These are phyloP conservation scores for Epichloe sylvatica DNA, from an alignment of 2,329 filamentous ascomycete genomes.

Conservation along the genomic window DNA sequence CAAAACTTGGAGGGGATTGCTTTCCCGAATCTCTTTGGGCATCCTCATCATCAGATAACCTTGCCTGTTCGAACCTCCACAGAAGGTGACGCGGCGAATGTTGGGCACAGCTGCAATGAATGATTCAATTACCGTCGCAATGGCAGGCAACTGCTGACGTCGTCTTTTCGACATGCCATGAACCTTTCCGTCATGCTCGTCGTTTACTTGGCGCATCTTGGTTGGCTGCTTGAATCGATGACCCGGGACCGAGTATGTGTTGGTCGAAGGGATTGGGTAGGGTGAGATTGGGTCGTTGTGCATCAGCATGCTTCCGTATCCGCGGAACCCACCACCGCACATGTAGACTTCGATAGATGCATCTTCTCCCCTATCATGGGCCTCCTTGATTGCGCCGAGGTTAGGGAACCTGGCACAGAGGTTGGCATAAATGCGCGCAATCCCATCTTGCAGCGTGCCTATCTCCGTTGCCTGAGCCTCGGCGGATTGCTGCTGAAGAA, in stretches of 20 bases:
- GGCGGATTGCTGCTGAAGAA: conserved; percentile 28
- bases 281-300: conserved; percentile 56
- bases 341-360: conserved; percentile 59
- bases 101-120: conserved; percentile 55
- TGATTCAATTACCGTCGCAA: conserved; percentile 65
- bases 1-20: conserved; percentile 45
- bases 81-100: conserved; percentile 66
- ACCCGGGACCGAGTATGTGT: conserved; percentile 56
- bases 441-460: conserved; percentile 40
- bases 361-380: conserved; percentile 18
- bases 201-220: conserved; percentile 37
- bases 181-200: conserved; percentile 38
- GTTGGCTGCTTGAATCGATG: conserved; percentile 43
- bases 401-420: conserved; percentile 34
- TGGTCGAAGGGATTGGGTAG: conserved; percentile 74
- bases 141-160: conserved; percentile 69
- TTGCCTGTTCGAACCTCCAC: conserved; percentile 76
- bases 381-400: conserved; percentile 29
- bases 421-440: conserved; percentile 46
- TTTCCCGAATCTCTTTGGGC: conserved; percentile 40
- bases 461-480: conserved; percentile 32
- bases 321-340: conserved; percentile 79
- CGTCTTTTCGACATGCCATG: conserved; percentile 72
- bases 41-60: conserved; percentile 66
- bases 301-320: conserved; percentile 85